phyloP scores from a whole-genome alignment of 495 filamentous ascomycete genomes.

The Penicillium mononematosum region DNA sequence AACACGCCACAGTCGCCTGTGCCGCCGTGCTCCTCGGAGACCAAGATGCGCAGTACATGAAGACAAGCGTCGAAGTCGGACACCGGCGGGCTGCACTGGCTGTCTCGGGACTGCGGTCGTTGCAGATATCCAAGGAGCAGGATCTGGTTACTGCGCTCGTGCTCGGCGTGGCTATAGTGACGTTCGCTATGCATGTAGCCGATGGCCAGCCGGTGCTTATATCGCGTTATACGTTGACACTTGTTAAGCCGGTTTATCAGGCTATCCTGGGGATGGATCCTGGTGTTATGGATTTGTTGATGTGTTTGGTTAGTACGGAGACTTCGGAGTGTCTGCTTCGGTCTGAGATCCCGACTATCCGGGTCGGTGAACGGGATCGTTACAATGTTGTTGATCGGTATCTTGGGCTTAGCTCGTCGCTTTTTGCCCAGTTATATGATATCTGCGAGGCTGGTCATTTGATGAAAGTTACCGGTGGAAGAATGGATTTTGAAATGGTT shows the following conservation, averaged over 20 bases:
- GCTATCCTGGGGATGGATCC: slow-evolving; percentile 6
- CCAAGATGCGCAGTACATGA: slow-evolving; percentile 7
- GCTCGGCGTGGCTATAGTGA: slow-evolving; percentile 21
- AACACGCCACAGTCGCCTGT: slow-evolving; percentile 20
- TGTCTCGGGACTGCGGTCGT: slow-evolving; percentile 19
- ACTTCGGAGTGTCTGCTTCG: slow-evolving; percentile 20
- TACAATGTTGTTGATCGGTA: slow-evolving; percentile 19
- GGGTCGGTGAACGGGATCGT: slow-evolving; percentile 7
- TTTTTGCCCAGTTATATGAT: slow-evolving; percentile 18
- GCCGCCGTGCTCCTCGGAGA: slow-evolving; percentile 22
- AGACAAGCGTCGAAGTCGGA: slow-evolving; percentile 12
- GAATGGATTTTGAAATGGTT: background rate
- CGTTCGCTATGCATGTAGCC: slow-evolving; percentile 25
- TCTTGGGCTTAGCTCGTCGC: slow-evolving; percentile 18
- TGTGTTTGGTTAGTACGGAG: slow-evolving; percentile 25
- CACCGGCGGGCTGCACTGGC: slow-evolving; percentile 20
- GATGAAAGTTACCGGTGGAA: background rate
- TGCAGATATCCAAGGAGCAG: slow-evolving; percentile 6
- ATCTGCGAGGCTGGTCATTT: slow-evolving; percentile 10
- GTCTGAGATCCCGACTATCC: slow-evolving; percentile 16
- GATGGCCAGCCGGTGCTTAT: slow-evolving; percentile 22
- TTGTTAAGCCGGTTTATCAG: slow-evolving; percentile 14
- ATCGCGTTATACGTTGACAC: slow-evolving; percentile 17
- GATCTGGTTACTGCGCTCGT: slow-evolving; percentile 17
- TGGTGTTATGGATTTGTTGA: slow-evolving; percentile 15